Percentiles rank a stretch among this genome's conserved stretches.
phyloP scores from a whole-genome alignment of 2,329 filamentous ascomycete species.

The Cladosporium colombiae region DNA sequence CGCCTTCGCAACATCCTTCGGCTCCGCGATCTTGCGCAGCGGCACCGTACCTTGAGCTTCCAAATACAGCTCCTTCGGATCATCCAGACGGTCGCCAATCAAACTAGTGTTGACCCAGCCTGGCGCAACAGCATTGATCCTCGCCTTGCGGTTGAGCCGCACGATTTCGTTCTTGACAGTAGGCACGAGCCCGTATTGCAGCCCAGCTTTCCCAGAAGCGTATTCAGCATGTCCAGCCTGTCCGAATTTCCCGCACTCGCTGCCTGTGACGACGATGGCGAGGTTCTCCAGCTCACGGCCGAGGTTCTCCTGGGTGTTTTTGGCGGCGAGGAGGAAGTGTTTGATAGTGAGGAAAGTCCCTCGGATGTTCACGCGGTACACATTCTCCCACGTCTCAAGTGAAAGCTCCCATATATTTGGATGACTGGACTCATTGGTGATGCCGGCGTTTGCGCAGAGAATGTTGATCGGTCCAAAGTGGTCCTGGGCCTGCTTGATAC shows the following conservation, averaged over 20 bases:
- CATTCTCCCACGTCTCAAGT: slow-evolving; percentile 54
- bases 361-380: slow-evolving; percentile 52
- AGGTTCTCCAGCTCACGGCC: slow-evolving; percentile 50
- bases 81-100: slow-evolving; percentile 52
- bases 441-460: slow-evolving; percentile 55
- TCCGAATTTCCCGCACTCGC: slow-evolving; percentile 54
- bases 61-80: slow-evolving; percentile 51
- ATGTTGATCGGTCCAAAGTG: slow-evolving; percentile 55
- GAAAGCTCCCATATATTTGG: slow-evolving; percentile 57
- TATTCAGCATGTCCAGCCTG: slow-evolving; percentile 55
- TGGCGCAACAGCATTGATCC: slow-evolving; percentile 56
- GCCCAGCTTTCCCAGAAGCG: slow-evolving; percentile 52
- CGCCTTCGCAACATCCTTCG: slow-evolving; percentile 51
- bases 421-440: slow-evolving; percentile 51
- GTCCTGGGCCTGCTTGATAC: slow-evolving; percentile 44
- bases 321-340: slow-evolving; percentile 52
- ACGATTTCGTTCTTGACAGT: slow-evolving; percentile 59
- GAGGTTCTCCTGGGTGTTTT: slow-evolving; percentile 40
- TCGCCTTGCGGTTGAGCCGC: slow-evolving; percentile 50
- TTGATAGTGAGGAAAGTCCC: slow-evolving; percentile 59
- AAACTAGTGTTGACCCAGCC: slow-evolving; percentile 52
- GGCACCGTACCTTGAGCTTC: slow-evolving; percentile 54
- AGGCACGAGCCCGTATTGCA: slow-evolving; percentile 56
- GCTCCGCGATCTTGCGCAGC: slow-evolving; percentile 50
- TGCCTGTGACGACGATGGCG: slow-evolving; percentile 55